Evolutionary conservation across 2,329 filamentous ascomycete species (phyloP).

Genomic region (Ceratocystis diversiconidia): DNA sequence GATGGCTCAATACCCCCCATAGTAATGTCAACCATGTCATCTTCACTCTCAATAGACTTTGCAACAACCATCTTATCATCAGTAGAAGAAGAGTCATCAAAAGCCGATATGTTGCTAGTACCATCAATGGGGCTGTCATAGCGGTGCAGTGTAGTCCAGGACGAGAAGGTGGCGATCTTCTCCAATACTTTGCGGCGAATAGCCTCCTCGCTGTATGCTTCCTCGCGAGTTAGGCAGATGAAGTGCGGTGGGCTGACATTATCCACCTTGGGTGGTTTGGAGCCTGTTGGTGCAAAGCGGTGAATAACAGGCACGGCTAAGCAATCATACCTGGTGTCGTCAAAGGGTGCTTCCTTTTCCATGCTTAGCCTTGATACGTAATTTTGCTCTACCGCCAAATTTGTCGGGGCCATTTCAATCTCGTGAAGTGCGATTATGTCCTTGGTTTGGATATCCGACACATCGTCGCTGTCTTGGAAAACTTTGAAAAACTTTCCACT

Average conservation of each 20-base stretch:
- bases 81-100: constrained; percentile 38
- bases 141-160: constrained; percentile 47
- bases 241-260: constrained; percentile 44
- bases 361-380: constrained; percentile 35
- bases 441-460: constrained; percentile 57
- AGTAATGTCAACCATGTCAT: constrained; percentile 78
- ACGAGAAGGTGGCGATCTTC: constrained; percentile 63
- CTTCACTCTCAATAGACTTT: constrained; percentile 72
- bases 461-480: constrained; percentile 52
- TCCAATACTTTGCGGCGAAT: constrained; percentile 71
- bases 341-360: constrained; percentile 37
- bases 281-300: constrained; percentile 30
- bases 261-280: constrained; percentile 23
- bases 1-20: constrained; percentile 39
- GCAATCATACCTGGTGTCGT: constrained; percentile 47
- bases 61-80: constrained; percentile 55
- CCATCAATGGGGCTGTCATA: constrained; percentile 26
- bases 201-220: constrained; percentile 49
- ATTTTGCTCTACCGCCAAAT: constrained; percentile 40
- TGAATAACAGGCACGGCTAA: constrained; percentile 61
- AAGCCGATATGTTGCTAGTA: constrained; percentile 20
- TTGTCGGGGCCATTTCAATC: constrained; percentile 64
- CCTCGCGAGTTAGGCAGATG: constrained; percentile 59
- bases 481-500: constrained; percentile 75
- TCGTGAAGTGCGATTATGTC: constrained; percentile 60